phyloP scores from a whole-genome alignment of 2,329 filamentous ascomycete genomes.

The Curvularia verruculosa region DNA sequence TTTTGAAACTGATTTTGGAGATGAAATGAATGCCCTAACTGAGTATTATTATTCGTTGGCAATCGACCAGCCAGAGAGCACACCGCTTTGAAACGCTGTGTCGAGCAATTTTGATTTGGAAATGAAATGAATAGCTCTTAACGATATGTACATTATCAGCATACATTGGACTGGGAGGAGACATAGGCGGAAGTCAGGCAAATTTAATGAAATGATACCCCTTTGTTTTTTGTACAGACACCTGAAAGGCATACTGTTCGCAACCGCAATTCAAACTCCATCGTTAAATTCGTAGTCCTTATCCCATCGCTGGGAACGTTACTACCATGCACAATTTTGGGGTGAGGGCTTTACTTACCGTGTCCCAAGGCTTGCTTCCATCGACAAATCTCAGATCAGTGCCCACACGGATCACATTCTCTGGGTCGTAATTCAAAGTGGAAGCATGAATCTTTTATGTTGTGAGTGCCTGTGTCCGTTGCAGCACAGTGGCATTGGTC shows the following conservation, averaged over 20 bases:
- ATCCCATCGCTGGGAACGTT: slow-evolving; percentile 37
- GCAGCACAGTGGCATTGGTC: neutral
- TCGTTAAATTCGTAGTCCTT: slow-evolving; percentile 42
- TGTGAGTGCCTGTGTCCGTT: slow-evolving; percentile 11
- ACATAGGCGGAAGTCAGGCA: neutral
- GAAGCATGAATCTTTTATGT: slow-evolving; percentile 62
- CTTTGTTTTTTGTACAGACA: neutral
- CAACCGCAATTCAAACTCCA: slow-evolving; percentile 20
- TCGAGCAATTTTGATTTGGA: neutral
- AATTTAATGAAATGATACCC: neutral
- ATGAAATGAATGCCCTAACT: slow-evolving; percentile 45
- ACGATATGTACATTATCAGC: neutral
- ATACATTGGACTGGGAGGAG: neutral
- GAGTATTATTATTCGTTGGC: slow-evolving; percentile 42
- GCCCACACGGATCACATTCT: slow-evolving; percentile 60
- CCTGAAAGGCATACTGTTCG: neutral
- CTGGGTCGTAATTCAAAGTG: slow-evolving; percentile 60
- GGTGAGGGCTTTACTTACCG: slow-evolving; percentile 34
- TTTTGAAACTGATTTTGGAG: slow-evolving; percentile 33
- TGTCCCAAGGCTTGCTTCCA: slow-evolving; percentile 59
- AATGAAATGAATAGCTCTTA: neutral
- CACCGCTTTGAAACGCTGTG: slow-evolving; percentile 17
- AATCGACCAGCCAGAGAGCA: slow-evolving; percentile 33
- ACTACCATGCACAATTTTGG: neutral
- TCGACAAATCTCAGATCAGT: slow-evolving; percentile 65